These are phyloP conservation scores for Favolaschia claudopus DNA, from an alignment of 768 basidiomycete genomes.

Conservation along the genomic window DNA sequence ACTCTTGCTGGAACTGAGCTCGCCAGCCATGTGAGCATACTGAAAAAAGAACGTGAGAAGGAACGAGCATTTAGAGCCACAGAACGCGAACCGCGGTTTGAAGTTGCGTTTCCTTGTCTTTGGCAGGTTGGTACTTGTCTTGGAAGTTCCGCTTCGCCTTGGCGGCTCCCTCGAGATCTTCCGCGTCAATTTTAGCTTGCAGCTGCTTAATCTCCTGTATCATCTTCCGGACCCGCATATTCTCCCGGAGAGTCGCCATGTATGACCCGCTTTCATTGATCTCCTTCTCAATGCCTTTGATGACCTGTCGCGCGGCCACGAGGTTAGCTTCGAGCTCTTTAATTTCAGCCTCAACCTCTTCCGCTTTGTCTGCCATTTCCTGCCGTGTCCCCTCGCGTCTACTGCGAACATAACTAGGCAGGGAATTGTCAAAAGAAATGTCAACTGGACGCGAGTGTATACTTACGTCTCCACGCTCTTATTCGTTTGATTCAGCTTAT, in stretches of 20 bases:
- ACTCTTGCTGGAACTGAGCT: slow-evolving; percentile 75
- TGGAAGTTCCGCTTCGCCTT: slow-evolving; percentile 87
- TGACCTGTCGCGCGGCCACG: slow-evolving; percentile 47
- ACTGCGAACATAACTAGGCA: slow-evolving; percentile 73
- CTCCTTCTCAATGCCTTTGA: slow-evolving; percentile 75
- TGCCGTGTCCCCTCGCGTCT: slow-evolving; percentile 66
- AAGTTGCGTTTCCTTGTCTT: slow-evolving; percentile 75
- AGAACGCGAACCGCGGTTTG: slow-evolving; percentile 64
- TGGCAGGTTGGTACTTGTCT: slow-evolving; percentile 74
- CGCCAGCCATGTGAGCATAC: slow-evolving; percentile 85
- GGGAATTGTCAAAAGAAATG: not conserved
- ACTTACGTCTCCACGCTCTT: slow-evolving; percentile 71
- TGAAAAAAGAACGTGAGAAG: slow-evolving; percentile 37
- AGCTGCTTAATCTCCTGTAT: slow-evolving; percentile 69
- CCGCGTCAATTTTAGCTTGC: slow-evolving; percentile 73
- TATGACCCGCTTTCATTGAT: slow-evolving; percentile 78
- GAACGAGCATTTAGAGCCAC: not conserved
- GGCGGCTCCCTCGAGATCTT: slow-evolving; percentile 87
- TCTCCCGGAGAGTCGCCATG: slow-evolving; percentile 79
- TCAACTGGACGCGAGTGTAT: not conserved
- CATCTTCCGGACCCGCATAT: slow-evolving; percentile 78
- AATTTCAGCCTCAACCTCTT: slow-evolving; percentile 47
- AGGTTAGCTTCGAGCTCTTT: slow-evolving; percentile 45
- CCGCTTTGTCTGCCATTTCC: slow-evolving; percentile 65
- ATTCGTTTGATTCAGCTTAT: slow-evolving; percentile 67